Evolutionary conservation across 2,329 filamentous ascomycete species (phyloP).

Genomic region (Cyclaneusma minus): DNA sequence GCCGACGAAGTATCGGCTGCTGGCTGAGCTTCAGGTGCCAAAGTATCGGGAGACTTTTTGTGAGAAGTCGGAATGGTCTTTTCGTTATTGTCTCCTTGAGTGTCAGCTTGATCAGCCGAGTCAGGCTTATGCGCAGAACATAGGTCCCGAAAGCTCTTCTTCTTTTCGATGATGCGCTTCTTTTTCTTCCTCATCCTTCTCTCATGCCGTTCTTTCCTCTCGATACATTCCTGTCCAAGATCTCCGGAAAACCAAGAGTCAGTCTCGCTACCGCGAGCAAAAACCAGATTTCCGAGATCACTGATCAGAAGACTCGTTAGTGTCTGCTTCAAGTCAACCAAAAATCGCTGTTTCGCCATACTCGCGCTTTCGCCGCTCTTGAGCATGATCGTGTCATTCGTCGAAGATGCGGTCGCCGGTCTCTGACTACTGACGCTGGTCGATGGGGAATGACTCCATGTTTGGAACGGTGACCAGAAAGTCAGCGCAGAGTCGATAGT

Average conservation of each 20-base stretch:
- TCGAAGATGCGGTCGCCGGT: conserved; percentile 51
- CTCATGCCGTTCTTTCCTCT: conserved; percentile 41
- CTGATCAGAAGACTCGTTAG: conserved; percentile 76
- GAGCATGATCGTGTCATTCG: conserved; percentile 49
- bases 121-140: conserved; percentile 27
- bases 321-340: conserved; percentile 61
- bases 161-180: conserved; percentile 41
- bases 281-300: conserved; percentile 75
- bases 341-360: conserved; percentile 60
- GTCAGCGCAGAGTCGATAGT: conserved; percentile 64
- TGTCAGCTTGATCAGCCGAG: conserved; percentile 10
- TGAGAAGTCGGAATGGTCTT: conserved; percentile 9
- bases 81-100: conserved; percentile 7
- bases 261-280: conserved; percentile 76
- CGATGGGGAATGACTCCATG: conserved; percentile 43
- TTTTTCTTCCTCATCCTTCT: conserved; percentile 36
- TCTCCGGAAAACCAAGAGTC: conserved; percentile 66
- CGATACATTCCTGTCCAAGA: conserved; percentile 49
- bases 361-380: conserved; percentile 34
- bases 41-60: conserved; percentile 10
- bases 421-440: conserved; percentile 45
- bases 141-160: conserved; percentile 53
- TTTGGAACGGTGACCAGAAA: conserved; percentile 80
- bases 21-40: conserved; percentile 10
- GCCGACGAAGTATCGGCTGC: conserved; percentile 14